Percentiles rank a stretch among this genome's conserved stretches.
These are phyloP conservation scores for Dovyalis caffra DNA, from an alignment of 345 rosid species.

Conservation along the genomic window DNA sequence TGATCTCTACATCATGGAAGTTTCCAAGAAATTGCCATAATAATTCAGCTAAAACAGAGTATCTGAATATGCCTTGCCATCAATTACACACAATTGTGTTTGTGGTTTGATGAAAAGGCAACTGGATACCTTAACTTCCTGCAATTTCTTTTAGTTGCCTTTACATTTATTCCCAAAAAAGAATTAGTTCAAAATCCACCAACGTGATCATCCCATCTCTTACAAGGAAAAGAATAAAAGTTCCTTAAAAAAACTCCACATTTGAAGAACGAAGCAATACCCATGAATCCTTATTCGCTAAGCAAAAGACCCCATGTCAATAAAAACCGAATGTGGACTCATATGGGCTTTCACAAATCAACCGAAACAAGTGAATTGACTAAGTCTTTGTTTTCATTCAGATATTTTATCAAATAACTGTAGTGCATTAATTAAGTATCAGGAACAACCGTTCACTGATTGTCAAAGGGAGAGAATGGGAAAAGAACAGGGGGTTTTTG, in stretches of 20 bases:
- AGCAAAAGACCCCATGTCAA: conserved; percentile 3
- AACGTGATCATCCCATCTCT: neutral
- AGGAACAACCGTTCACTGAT: too few relatives aligned
- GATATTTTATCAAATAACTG: conserved; percentile 11
- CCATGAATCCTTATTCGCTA: conserved; percentile 6
- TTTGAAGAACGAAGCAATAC: conserved; percentile 1
- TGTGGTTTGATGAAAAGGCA: neutral
- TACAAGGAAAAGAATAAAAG: conserved; percentile 15
- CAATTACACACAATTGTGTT: neutral
- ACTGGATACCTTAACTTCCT: neutral
- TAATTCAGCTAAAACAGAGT: neutral
- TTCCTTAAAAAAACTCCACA: neutral
- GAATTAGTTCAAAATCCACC: neutral
- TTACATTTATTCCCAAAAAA: neutral
- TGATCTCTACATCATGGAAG: neutral
- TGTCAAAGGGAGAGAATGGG: conserved; percentile 23
- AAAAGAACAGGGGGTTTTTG: conserved; percentile 22
- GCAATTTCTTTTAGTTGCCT: neutral
- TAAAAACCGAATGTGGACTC: neutral
- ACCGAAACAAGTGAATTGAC: neutral
- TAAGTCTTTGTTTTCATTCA: neutral
- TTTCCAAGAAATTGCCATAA: neutral
- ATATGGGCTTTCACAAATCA: neutral
- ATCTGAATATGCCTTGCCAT: neutral
- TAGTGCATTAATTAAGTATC: neutral